Conservation (phyloP, 1,284 basidiomycete species). For the Apiotrichum sp. region DNA sequence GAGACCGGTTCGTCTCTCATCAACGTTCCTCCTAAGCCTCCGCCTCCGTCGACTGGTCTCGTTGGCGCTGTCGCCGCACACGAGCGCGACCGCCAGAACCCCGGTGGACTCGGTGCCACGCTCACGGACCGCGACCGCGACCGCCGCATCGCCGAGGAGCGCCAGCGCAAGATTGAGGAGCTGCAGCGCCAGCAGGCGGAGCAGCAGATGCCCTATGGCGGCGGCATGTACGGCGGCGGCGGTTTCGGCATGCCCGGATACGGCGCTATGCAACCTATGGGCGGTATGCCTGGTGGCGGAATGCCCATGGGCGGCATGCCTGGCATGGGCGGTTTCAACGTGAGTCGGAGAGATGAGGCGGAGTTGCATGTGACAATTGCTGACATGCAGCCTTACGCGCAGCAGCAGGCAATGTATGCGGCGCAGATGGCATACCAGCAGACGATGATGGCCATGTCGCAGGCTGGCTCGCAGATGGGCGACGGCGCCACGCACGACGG, state of each 20-base stretch:
- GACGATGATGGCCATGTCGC: constrained; percentile 81
- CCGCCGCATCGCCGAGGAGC: constrained; percentile 78
- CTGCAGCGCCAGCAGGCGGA: constrained; percentile 81
- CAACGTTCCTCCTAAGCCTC: constrained; percentile 89
- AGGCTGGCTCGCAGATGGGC: constrained; percentile 66
- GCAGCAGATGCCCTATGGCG: constrained; percentile 1
- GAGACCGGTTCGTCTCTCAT: constrained; percentile 84
- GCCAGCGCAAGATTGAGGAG: constrained; percentile 85
- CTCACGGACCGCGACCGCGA: constrained; percentile 93
- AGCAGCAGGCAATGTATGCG: constrained; percentile 76
- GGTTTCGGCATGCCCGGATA: constrained; percentile 1
- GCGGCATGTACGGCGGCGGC: constrained; percentile 20
- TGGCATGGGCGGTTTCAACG: constrained; percentile 33
- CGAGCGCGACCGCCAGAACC: constrained; percentile 86
- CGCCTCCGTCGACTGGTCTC: constrained; percentile 89
- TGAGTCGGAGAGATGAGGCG: constrained; percentile 7
- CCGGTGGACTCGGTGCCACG: constrained; percentile 88
- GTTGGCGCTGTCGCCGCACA: constrained; percentile 95
- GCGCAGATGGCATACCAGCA: constrained; percentile 76
- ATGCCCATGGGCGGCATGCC: constrained; percentile 27
- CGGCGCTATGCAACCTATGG: constrained; percentile 29
- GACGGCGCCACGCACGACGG: constrained; percentile 30
- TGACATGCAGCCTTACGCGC: constrained; percentile 44
- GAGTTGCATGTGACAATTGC: background rate
- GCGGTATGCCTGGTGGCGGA: constrained; percentile 29